Base-by-base conservation (phyloP, 768 basidiomycete genomes). In the Coprinopsis cinerea region DNA sequence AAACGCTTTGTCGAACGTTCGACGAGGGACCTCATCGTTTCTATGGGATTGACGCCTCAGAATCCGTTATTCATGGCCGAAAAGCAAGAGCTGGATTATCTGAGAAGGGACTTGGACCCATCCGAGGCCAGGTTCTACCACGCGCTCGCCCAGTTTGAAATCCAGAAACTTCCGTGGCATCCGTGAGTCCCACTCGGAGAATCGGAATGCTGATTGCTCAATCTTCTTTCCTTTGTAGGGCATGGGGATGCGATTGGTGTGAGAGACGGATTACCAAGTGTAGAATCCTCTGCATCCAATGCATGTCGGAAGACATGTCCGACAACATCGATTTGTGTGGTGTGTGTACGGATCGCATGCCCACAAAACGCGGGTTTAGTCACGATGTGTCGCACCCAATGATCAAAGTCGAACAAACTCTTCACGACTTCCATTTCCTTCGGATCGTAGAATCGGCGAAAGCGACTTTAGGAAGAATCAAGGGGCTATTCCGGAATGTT, bases 71-170 rank as follows among this genome's bases (percentile, higher is more conserved):
- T 53, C 15, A 44, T 46, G 20, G 53, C 51, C 18, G 68, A 69
- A 46, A 59, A 50, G 15, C 58, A 55, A 6, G 65, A 67, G 44
- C 54, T 65, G 40, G 62, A 66, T 15, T 62, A 63, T 51, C 55
- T 68, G 22, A 52, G 65, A 42, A 57, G 59, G 27, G 57, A 63
- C 23, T 51, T 69, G 28, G 61, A 66, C 44, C 68, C 67, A 18
- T 62, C 63, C 14, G 61, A 68, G 42, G 65, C 68, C 26, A 56
- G 68, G 10, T 65, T 69, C 43, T 69, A 66, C 49, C 62, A 64
- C 35, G 63, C 67, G 0, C 47, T 68, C 9, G 62, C 62, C 24
- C 56, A 64, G n/a, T 66, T 66, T 40, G 60, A 66, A 49, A 64
- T 64, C 20, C 61, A 64, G 26, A 65, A 67, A 46, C 55, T 66